Evolutionary conservation across 2,329 filamentous ascomycete genomes (phyloP), one percentile per base, ranked within the genome.

Genomic region (Neonectria neomacrospora): DNA sequence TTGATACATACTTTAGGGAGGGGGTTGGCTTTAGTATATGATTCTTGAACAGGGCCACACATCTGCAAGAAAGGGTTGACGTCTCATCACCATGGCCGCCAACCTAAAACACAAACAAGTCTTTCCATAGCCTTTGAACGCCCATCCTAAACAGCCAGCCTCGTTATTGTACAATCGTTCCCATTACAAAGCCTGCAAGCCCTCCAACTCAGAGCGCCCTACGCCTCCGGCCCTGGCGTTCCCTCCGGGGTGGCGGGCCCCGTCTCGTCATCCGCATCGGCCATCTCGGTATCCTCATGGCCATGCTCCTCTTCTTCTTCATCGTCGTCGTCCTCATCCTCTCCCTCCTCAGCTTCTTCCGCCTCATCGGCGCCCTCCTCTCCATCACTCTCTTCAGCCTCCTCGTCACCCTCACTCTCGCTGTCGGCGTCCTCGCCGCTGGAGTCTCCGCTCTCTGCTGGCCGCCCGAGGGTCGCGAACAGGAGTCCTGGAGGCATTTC

Each of bases 401-500:
- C 74, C 14, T 77, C 75, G 10, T 78, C 77, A 1, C 74, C 79
- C 32, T 77, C 78, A 45, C 72, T 75, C 54, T 78, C 77, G 45
- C 73, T 75, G 22, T 79, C 78, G 1, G 74, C 75, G 2, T 80
- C 78, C 51, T 77, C 78, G 20, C 76, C 77, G 34, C 76, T 77
- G 4, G 59, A 71, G 65, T 78, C 77, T 2, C 65, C 75, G 18
- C 54, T 74, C 59, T 54, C 75, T 32, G 51, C 74, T 54, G 67
- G 71, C 44, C 67, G 74, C 44, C 64, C 73, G 18, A 87, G 70
- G 61, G 84, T 84, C 0, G 85, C 84, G 56, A 87, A 87, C 76
- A 87, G 76, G 28, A 88, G 71, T 12, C 81, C 81, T 1, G 82
- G 80, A 1, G 85, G 85, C 30, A 84, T 82, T 42, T 88, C 84